These are phyloP conservation scores for Sanguinoderma infundibulare DNA, from an alignment of 1,284 basidiomycete genomes.

Conservation along the genomic window DNA sequence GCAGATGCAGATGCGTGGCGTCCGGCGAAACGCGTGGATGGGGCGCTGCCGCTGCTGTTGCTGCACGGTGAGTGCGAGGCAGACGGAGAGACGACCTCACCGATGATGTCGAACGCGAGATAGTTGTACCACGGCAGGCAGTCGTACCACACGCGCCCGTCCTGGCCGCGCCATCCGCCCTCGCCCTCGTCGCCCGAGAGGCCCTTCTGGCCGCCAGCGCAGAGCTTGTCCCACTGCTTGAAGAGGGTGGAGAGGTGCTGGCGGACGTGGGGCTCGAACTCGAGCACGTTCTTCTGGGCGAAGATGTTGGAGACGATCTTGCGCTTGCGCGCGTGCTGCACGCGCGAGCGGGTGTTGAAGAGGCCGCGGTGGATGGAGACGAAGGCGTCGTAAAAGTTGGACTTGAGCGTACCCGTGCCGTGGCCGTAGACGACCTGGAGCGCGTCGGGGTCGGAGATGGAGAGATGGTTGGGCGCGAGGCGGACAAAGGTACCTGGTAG, in stretches of 20 bases:
- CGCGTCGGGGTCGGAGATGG: conserved; percentile 80
- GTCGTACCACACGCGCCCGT: conserved; percentile 74
- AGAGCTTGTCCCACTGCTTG: conserved; percentile 84
- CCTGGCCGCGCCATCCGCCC: conserved; percentile 63
- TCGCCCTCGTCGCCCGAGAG: conserved; percentile 64
- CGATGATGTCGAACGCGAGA: conserved; percentile 89
- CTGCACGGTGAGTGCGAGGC: neutral
- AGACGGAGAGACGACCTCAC: conserved; percentile 28
- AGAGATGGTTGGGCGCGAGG: conserved; percentile 87
- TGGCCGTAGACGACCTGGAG: conserved; percentile 79
- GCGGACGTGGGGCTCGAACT: conserved; percentile 81
- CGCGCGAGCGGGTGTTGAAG: conserved; percentile 86
- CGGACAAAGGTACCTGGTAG: conserved; percentile 77
- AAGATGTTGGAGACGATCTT: conserved; percentile 91
- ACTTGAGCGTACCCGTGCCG: conserved; percentile 80
- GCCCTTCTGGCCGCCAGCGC: conserved; percentile 56
- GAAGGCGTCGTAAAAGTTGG: conserved; percentile 74
- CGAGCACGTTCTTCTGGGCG: conserved; percentile 81
- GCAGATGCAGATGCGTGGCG: neutral
- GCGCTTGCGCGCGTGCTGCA: conserved; percentile 87
- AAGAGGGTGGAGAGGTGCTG: conserved; percentile 66
- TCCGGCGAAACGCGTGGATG: neutral
- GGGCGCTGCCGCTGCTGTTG: too few relatives aligned
- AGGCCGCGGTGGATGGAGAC: conserved; percentile 76
- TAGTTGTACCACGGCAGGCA: conserved; percentile 79